Conservation (phyloP, 177 flowering plant genomes). For the Vitis hybrid region DNA sequence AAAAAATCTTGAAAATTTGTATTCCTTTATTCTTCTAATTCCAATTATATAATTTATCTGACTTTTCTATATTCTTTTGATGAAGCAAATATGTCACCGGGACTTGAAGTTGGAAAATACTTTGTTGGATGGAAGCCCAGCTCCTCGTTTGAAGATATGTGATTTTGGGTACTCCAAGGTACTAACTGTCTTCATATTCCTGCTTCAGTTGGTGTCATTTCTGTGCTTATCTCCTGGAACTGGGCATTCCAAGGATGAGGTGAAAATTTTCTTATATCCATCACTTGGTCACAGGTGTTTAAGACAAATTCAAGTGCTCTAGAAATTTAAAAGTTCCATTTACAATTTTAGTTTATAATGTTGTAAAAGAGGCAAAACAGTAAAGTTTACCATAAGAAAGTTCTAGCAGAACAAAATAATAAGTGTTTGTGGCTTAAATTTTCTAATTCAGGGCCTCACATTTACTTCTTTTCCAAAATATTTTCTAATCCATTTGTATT, state of each 20-base stretch:
- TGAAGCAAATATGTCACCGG: slow-evolving; percentile 77
- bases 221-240: neutral
- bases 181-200: neutral
- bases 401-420: too few species aligned
- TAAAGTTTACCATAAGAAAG: too few species aligned
- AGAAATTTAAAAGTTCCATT: too few species aligned
- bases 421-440: too few species aligned
- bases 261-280: neutral
- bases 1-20: neutral
- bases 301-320: too few species aligned
- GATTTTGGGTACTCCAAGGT: slow-evolving; percentile 84
- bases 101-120: slow-evolving; percentile 79
- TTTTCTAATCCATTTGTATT: too few species aligned
- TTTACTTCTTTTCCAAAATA: too few species aligned
- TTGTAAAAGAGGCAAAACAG: too few species aligned
- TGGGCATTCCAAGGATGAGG: neutral
- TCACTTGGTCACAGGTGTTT: neutral
- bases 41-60: slow-evolving; percentile 1
- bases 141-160: slow-evolving; percentile 72
- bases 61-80: slow-evolving; percentile 3
- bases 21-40: neutral
- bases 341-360: too few species aligned
- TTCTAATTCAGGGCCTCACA: too few species aligned
- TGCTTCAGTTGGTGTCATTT: neutral
- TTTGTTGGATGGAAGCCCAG: slow-evolving; percentile 70